These are phyloP conservation scores for Diaporthe amygdali DNA, from an alignment of 2,329 filamentous ascomycete species.

Conservation along the genomic window DNA sequence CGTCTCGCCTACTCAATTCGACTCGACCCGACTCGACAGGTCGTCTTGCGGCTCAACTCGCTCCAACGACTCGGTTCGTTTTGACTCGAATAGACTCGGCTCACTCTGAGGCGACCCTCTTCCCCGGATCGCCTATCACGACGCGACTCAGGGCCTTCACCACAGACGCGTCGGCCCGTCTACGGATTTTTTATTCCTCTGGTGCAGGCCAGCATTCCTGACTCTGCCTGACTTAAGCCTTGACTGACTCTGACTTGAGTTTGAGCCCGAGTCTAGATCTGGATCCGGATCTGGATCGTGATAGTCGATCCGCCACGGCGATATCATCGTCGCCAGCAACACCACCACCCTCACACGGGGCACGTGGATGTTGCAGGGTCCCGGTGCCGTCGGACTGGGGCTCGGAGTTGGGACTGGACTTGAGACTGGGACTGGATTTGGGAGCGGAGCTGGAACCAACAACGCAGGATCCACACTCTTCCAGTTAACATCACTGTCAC, in stretches of 20 bases:
- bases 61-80: neutral
- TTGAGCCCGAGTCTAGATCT: neutral
- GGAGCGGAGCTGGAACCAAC: neutral
- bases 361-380: slow-evolving; percentile 18
- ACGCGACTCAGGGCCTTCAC: slow-evolving; percentile 18
- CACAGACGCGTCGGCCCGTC: slow-evolving; percentile 12
- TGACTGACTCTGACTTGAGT: neutral
- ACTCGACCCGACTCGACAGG: neutral
- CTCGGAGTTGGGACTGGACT: slow-evolving; percentile 9
- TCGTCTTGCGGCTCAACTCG: slow-evolving; percentile 13
- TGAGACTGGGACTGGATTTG: neutral
- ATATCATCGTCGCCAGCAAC: neutral
- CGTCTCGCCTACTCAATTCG: neutral
- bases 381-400: slow-evolving; percentile 16
- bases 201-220: neutral
- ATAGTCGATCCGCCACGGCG: neutral
- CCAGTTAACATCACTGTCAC: neutral
- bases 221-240: neutral
- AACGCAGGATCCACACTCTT: neutral
- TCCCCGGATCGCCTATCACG: slow-evolving; percentile 15
- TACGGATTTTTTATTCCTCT: neutral
- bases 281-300: neutral
- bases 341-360: neutral
- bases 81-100: neutral
- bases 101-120: slow-evolving; percentile 4